Conservation (phyloP, 768 basidiomycete species). For the Galerina sulciceps region DNA sequence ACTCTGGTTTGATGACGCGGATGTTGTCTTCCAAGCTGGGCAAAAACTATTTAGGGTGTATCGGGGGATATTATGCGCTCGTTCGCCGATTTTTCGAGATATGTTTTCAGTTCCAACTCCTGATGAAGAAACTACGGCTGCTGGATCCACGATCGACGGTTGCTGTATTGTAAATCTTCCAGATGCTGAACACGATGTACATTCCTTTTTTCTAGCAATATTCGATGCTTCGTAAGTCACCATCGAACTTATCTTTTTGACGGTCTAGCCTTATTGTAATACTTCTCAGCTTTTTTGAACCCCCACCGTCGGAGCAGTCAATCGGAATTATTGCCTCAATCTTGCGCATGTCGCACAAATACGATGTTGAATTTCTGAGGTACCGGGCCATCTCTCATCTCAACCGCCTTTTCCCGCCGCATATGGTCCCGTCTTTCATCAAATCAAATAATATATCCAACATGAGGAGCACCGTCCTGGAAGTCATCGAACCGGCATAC, state of each 20-base stretch:
- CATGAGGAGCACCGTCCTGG: background rate
- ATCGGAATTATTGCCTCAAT: background rate
- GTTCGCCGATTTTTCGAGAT: background rate
- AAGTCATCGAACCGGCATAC: background rate
- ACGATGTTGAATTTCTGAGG: background rate
- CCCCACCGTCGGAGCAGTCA: background rate
- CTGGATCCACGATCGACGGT: background rate
- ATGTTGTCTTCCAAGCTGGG: background rate
- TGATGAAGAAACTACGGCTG: no score
- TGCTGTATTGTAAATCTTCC: background rate
- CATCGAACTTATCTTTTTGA: background rate
- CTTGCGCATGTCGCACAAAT: background rate
- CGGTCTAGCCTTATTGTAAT: background rate
- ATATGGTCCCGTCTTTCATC: background rate
- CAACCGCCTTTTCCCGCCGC: background rate
- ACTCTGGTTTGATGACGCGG: slow-evolving; percentile 6
- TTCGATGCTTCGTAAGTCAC: background rate
- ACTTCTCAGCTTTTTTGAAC: background rate
- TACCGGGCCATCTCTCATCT: background rate
- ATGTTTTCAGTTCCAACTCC: background rate
- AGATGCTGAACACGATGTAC: background rate
- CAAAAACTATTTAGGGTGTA: background rate
- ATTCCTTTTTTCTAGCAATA: background rate
- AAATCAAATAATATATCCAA: background rate
- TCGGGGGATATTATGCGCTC: background rate